phyloP scores from a whole-genome alignment of 352 stramenopile species.

The Phytophthora citricola region DNA sequence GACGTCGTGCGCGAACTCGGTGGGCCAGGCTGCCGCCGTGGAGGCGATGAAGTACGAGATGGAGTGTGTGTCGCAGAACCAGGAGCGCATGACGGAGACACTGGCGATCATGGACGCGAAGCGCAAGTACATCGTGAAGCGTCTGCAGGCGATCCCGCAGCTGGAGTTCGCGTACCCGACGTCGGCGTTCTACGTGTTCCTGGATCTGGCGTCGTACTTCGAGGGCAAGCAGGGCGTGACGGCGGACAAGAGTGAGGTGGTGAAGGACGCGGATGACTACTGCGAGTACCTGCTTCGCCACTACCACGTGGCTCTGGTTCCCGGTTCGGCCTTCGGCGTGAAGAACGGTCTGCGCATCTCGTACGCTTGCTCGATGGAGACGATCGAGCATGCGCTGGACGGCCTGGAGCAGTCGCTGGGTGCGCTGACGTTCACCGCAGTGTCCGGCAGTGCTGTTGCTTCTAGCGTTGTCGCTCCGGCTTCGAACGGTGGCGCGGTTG shows the following conservation, averaged over 20 bases:
- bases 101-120: too few species aligned
- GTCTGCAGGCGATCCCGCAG: constrained; percentile 85
- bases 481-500: constrained; percentile 1
- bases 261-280: constrained; percentile 71
- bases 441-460: background rate
- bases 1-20: too few species aligned
- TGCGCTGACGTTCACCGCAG: constrained; percentile 44
- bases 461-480: background rate
- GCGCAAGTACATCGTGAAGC: background rate
- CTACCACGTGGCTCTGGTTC: constrained; percentile 95
- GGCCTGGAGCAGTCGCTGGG: constrained; percentile 68
- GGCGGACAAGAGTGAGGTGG: constrained; percentile 48
- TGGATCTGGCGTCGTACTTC: constrained; percentile 90
- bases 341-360: constrained; percentile 94
- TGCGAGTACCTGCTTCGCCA: constrained; percentile 94
- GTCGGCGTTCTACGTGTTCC: constrained; percentile 96
- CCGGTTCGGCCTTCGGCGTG: constrained; percentile 95
- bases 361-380: constrained; percentile 96
- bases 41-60: too few species aligned
- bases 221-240: constrained; percentile 56
- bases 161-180: constrained; percentile 88
- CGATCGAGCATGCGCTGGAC: constrained; percentile 69
- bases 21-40: too few species aligned
- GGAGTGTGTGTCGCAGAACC: too few species aligned
- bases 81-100: too few species aligned